Conservation (phyloP, 768 basidiomycete genomes). For the Tulasnella sp. region DNA sequence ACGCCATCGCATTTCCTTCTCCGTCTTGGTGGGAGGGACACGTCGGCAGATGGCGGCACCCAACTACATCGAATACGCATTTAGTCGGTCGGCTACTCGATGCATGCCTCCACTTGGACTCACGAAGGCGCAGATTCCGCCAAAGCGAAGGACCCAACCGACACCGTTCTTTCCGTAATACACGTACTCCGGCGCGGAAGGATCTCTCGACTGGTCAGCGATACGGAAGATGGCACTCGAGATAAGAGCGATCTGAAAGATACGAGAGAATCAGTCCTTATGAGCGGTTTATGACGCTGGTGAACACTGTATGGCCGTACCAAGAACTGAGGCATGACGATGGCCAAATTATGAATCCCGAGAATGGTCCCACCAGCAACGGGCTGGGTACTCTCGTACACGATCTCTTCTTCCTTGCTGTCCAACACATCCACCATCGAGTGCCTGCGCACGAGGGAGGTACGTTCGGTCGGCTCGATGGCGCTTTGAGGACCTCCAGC, state of each 20-base stretch:
- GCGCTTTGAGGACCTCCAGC: conserved; percentile 7
- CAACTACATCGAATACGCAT: conserved; percentile 24
- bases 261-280: background rate
- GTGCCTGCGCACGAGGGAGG: conserved; percentile 26
- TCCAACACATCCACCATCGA: conserved; percentile 21
- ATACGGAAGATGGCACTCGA: conserved; percentile 76
- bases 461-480: conserved; percentile 21
- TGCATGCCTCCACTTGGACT: conserved; percentile 18
- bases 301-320: conserved; percentile 36
- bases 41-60: conserved; percentile 69
- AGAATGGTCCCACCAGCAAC: conserved; percentile 83
- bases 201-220: conserved; percentile 50
- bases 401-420: conserved; percentile 20
- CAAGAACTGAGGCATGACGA: conserved; percentile 89
- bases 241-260: conserved; percentile 61
- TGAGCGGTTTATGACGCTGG: conserved; percentile 10
- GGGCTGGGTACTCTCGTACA: conserved; percentile 29
- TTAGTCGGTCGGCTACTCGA: background rate
- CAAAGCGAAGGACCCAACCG: conserved; percentile 88
- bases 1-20: conserved; percentile 77
- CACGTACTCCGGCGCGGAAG: conserved; percentile 35
- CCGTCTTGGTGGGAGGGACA: conserved; percentile 83
- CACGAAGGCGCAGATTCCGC: conserved; percentile 71
- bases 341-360: conserved; percentile 90
- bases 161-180: conserved; percentile 82